Evolutionary conservation across 345 rosid genomes (phyloP), one percentile per base, ranked within the genome.

Genomic region (Citrus medica): DNA sequence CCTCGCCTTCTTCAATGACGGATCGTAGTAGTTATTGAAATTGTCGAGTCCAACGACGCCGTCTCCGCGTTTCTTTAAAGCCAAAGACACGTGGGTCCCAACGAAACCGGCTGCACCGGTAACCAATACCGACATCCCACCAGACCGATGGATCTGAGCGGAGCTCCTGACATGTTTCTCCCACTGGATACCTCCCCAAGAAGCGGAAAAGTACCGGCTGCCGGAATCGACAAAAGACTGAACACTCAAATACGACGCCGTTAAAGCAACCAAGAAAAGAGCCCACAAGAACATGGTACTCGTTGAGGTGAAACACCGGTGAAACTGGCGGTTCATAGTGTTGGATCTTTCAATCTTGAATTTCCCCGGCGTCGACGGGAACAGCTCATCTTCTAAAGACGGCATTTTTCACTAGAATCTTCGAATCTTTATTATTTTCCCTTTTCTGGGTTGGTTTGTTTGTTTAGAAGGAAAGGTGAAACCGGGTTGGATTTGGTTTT

Each of bases 251-350:
- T 94, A 94, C 51, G 97, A 93, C 30, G 97, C 98, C 78, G 98
- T 90, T 16, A 93, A 79, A n/a, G 97, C 98, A 55, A 93, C 86
- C 77, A 94, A 84, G 83, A 94, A 93, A 51, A 94, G 88, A 7
- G 97, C 98, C 97, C 97, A 94, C 21, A 94, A 77, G 83, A 93
- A 94, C 97, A 92, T 89, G 62, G 97, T 92, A 87, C 92, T 87
- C 12, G 97, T 93, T 0, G 98, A 94, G 2, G 97, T 84, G 79
- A 94, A 91, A 74, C 95, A 93, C 1, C 98, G 93, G 80, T 92
- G 87, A 77, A 94, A 86, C 61, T 92, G 98, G 1, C 98, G 93
- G 82, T 85, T 83, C 84, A 84, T 82, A 61, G 66, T 42, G 72
- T 83, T 73, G 22, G 79, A 73, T 71, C 94, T 81, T 21, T 90